Evolutionary conservation across 2,329 filamentous ascomycete species (phyloP), one percentile per base, ranked within the genome.

Genomic region (Colletotrichum orchidophilum): DNA sequence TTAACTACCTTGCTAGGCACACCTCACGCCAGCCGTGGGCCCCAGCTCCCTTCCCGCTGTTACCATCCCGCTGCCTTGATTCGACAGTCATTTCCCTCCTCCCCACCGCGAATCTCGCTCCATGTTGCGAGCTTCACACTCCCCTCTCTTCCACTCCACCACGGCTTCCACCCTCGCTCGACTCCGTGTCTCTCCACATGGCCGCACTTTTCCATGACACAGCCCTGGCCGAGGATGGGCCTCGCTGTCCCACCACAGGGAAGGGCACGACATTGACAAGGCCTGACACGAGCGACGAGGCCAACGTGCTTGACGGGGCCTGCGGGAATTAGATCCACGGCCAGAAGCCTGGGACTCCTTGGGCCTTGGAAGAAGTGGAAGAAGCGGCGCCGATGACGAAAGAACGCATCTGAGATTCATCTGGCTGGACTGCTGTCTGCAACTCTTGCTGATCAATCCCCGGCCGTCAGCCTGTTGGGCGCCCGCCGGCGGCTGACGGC

Each of bases 301-400:
- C 52, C 63, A 52, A 50, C 50, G 67, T 35, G 52, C 57, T 55
- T 24, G 67, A 62, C 50, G 68, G 63, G 68, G 64, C 42, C 63
- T 71, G 69, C 64, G 64, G 64, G 64, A 68, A 71, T 71, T 69
- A 60, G 58, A 39, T 71, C 69, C 68, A 71, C 58, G 58, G 68
- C 68, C 64, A 58, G 58, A 59, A 60, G 63, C 64, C 49, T 71
- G 64, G 69, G 63, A 57, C 65, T 68, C 46, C 35, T 46, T 59
- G 33, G 46, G 35, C 64, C 69, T 63, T 63, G 69, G 64, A 71
- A 68, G 26, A 69, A 68, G 46, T 55, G 64, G 42, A 71, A 68
- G 21, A 69, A 68, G 46, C 61, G 64, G 42, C 46, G 39, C 64
- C 26, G 58, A 71, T 68, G 64, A 71, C 69, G 58, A 68, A 63